Evolutionary conservation across 495 filamentous ascomycete genomes (phyloP).

Genomic region (Usnea hakonensis): DNA sequence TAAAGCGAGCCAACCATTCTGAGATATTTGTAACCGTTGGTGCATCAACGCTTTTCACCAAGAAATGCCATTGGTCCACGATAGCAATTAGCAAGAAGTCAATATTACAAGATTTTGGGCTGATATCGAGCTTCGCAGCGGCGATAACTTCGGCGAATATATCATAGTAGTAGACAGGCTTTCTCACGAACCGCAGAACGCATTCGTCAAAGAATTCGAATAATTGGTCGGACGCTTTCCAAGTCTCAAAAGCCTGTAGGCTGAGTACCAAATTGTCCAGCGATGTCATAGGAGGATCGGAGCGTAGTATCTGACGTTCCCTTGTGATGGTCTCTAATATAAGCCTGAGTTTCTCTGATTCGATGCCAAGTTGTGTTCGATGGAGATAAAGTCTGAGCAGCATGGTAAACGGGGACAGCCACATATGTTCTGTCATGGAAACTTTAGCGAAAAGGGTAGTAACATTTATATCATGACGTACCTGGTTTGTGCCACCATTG

Average conservation of each 20-base stretch:
- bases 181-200: slow-evolving; percentile 56
- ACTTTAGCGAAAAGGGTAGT: slow-evolving; percentile 13
- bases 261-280: slow-evolving; percentile 48
- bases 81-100: slow-evolving; percentile 55
- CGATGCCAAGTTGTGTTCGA: slow-evolving; percentile 29
- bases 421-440: slow-evolving; percentile 24
- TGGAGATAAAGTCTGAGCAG: slow-evolving; percentile 49
- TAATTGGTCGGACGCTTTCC: slow-evolving; percentile 25
- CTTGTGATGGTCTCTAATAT: slow-evolving; percentile 43
- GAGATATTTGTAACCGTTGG: slow-evolving; percentile 37
- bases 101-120: slow-evolving; percentile 22
- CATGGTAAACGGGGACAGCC: slow-evolving; percentile 57
- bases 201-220: slow-evolving; percentile 76
- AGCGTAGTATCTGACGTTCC: slow-evolving; percentile 45
- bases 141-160: slow-evolving; percentile 34
- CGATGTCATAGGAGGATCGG: slow-evolving; percentile 32
- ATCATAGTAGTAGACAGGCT: slow-evolving; percentile 64
- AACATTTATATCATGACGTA: slow-evolving; percentile 21
- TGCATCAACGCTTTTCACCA: slow-evolving; percentile 42
- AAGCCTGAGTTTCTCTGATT: not conserved
- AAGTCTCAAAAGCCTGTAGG: slow-evolving; percentile 29
- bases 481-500: slow-evolving; percentile 70
- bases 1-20: slow-evolving; percentile 48
- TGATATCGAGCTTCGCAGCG: slow-evolving; percentile 18
- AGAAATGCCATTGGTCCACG: slow-evolving; percentile 70